Percentiles rank a stretch among this genome's conserved stretches.
phyloP scores from a whole-genome alignment of 805 yeast species.

The Candida vaughaniae region DNA sequence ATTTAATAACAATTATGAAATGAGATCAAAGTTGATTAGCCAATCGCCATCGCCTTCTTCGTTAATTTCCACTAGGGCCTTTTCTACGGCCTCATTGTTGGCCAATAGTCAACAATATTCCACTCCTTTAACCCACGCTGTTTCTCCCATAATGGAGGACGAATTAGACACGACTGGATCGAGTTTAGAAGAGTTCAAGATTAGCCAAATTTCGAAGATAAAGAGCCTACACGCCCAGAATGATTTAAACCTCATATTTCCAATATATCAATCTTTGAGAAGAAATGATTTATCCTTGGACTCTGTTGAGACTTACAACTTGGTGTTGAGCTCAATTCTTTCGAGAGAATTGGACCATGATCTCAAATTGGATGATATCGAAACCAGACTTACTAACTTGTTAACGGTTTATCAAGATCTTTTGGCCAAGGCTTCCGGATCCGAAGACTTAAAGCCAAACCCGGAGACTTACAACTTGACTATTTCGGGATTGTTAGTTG shows the following conservation, averaged over 20 bases:
- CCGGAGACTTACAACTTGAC: conserved; percentile 50
- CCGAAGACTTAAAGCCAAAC: conserved; percentile 47
- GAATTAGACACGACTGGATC: background rate
- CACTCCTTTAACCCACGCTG: background rate
- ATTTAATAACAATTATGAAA: conserved; percentile 22
- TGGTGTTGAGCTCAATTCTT: conserved; percentile 54
- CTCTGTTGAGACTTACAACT: conserved; percentile 49
- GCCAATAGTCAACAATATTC: background rate
- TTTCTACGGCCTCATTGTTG: conserved; percentile 1
- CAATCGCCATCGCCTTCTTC: conserved; percentile 22
- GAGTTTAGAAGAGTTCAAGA: conserved; percentile 6
- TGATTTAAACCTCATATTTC: conserved; percentile 35
- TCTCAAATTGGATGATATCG: conserved; percentile 38
- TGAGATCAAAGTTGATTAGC: conserved; percentile 19
- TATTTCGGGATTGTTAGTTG: conserved; percentile 49
- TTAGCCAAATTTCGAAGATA: conserved; percentile 8
- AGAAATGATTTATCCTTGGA: conserved; percentile 45
- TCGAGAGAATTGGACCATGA: conserved; percentile 47
- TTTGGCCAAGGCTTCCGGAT: conserved; percentile 23
- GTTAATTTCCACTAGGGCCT: conserved; percentile 10
- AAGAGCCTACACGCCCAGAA: conserved; percentile 10
- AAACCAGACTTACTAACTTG: conserved; percentile 59
- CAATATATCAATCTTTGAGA: conserved; percentile 40
- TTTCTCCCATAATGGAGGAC: conserved; percentile 1
- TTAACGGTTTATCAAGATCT: conserved; percentile 69